A percentile compares a stretch with the other conserved stretches of the same genome.
phyloP scores from a whole-genome alignment of 2,329 filamentous ascomycete species.

The Hansfordia pulvinata region DNA sequence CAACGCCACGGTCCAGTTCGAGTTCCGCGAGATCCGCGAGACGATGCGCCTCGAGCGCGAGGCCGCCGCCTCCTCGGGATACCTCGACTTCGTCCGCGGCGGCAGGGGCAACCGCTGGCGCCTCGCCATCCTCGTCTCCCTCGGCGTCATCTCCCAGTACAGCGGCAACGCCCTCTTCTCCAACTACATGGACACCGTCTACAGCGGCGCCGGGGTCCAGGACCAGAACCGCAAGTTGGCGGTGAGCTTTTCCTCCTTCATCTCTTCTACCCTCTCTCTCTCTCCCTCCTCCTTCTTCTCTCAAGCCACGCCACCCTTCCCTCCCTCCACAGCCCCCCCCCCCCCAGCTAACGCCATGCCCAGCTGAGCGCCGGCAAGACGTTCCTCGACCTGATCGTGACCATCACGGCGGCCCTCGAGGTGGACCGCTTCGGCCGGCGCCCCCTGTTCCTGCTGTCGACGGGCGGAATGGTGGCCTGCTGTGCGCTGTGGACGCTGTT shows the following conservation, averaged over 20 bases:
- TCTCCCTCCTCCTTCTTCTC: constrained; percentile 14
- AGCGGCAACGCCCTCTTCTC: constrained; percentile 53
- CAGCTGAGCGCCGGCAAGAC: constrained; percentile 41
- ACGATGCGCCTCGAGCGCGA: constrained; percentile 45
- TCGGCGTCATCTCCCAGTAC: constrained; percentile 56
- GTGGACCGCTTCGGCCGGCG: constrained; percentile 38
- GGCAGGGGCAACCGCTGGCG: constrained; percentile 53
- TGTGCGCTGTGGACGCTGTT: constrained; percentile 36
- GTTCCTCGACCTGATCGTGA: constrained; percentile 43
- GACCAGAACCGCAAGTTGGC: constrained; percentile 41
- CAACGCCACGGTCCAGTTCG: constrained; percentile 49
- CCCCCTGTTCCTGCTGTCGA: constrained; percentile 36
- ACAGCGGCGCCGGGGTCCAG: constrained; percentile 45
- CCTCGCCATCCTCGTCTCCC: constrained; percentile 44
- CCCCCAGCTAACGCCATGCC: constrained; percentile 11
- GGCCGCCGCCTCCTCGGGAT: constrained; percentile 32
- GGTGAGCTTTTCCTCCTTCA: constrained; percentile 15
- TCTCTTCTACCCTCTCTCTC: constrained; percentile 5
- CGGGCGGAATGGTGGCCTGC: constrained; percentile 30
- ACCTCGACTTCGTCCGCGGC: constrained; percentile 47
- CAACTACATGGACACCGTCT: constrained; percentile 53
- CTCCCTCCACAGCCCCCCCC: too few relatives aligned
- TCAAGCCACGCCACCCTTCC: constrained; percentile 1
- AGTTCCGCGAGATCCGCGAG: constrained; percentile 53
- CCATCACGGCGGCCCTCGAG: constrained; percentile 34